A percentile compares a stretch with the other conserved stretches of the same genome.
Evolutionary conservation across 495 filamentous ascomycete genomes (phyloP).

Genomic region (Sordaria brevicollis): DNA sequence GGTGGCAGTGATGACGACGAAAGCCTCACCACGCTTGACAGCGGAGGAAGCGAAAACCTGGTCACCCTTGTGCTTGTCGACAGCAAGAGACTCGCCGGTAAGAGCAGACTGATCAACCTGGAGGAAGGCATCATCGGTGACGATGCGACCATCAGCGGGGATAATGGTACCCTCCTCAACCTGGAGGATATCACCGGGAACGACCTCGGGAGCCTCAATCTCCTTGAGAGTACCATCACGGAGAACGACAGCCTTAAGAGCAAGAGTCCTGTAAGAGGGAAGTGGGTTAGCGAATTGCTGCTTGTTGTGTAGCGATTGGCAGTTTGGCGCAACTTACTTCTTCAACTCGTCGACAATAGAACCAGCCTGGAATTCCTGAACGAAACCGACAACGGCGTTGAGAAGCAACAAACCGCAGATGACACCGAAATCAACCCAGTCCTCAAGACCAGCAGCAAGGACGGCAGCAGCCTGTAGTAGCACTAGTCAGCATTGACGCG

Average conservation of each 20-base stretch:
- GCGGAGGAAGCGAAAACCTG: constrained; percentile 73
- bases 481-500: constrained; percentile 13
- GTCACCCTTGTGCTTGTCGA: constrained; percentile 75
- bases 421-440: constrained; percentile 77
- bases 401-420: constrained; percentile 64
- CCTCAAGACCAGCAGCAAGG: constrained; percentile 62
- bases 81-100: constrained; percentile 85
- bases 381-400: constrained; percentile 77
- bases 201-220: constrained; percentile 66
- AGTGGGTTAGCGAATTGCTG: constrained; percentile 6
- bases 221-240: constrained; percentile 64
- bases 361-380: constrained; percentile 82
- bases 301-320: background rate
- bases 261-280: constrained; percentile 45
- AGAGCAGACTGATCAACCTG: constrained; percentile 90
- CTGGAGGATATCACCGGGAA: constrained; percentile 82
- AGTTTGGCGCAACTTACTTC: constrained; percentile 32
- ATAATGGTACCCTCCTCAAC: constrained; percentile 88
- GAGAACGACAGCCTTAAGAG: constrained; percentile 74
- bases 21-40: constrained; percentile 82
- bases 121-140: constrained; percentile 68
- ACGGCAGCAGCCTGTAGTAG: constrained; percentile 23
- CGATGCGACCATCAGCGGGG: constrained; percentile 76
- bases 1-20: constrained; percentile 69
- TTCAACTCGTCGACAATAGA: constrained; percentile 88